Evolutionary conservation across 768 basidiomycete species (phyloP), one percentile per base, ranked within the genome.

Genomic region (Tephrocybe sp.): DNA sequence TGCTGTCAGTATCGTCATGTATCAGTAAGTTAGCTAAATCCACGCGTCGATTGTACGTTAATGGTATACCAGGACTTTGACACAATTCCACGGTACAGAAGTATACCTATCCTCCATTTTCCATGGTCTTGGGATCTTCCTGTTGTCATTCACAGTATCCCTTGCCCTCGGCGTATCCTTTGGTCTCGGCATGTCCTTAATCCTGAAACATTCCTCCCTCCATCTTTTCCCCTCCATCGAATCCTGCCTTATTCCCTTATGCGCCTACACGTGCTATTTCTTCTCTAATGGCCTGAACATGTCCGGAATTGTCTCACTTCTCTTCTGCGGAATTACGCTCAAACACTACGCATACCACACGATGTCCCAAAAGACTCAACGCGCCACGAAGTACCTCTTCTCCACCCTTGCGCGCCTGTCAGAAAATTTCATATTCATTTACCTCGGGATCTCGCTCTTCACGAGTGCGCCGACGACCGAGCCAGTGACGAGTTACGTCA

Each of bases 331-430:
- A 52, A 97, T 99, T 65, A 99, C 97, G 3, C 80, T 99, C 59
- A 99, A 99, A 69, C 97, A 99, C 65, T 98, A 99, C 63, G 97
- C 96, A n/a, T 98, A 97, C 65, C 97, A 98, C 72, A 98, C 94
- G 44, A 99, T 99, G 97, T 96, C 93, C 9, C 84, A 83, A 22
- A 82, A 91, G 45, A 98, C 97, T 0, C 97, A 98, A 64, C 82
- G 90, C 37, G 88, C 94, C 11, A 92, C 87, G 24, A 95, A 96
- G 69, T 97, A 95, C 75, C 91, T 98, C 51, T 99, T 98, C 71
- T 85, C 87, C 8, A 91, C 89, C 0, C 86, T 98, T 42, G 93
- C 97, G 0, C 89, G 94, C 62, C 82, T 99, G 24, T 91, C 91
- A 22, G 97, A 99, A 72, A 98, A 98, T 66, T 99, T 98, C 66